Evolutionary conservation across 2,329 filamentous ascomycete species (phyloP).

Genomic region (Diaporthe ampelina): DNA sequence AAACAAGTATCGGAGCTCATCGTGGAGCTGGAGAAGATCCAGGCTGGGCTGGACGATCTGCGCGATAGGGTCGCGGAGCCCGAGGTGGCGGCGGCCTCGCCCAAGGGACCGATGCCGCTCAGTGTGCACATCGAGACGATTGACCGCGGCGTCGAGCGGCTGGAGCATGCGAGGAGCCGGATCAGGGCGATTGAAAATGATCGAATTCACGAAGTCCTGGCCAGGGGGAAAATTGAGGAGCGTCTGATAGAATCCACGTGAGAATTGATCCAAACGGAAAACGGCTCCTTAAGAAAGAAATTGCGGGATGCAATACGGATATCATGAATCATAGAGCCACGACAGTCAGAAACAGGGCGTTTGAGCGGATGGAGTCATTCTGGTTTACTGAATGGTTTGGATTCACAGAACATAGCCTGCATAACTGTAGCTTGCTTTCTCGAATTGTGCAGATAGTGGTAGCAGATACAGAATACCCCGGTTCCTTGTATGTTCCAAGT

Average conservation of each 20-base stretch:
- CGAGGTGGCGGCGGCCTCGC: constrained; percentile 62
- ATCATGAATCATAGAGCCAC: background rate
- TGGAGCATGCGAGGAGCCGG: constrained; percentile 74
- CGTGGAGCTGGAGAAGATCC: constrained; percentile 80
- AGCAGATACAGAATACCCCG: constrained; percentile 32
- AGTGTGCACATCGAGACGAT: constrained; percentile 83
- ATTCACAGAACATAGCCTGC: constrained; percentile 23
- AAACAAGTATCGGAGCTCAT: constrained; percentile 78
- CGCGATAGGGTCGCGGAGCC: constrained; percentile 79
- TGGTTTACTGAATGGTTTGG: constrained; percentile 3
- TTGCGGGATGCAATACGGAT: no score
- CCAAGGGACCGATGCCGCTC: constrained; percentile 68
- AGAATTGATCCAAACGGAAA: background rate
- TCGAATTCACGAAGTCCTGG: constrained; percentile 65
- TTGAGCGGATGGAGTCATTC: constrained; percentile 9
- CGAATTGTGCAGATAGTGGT: constrained; percentile 12
- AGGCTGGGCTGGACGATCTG: constrained; percentile 78
- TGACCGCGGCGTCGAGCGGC: constrained; percentile 77
- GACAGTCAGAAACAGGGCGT: constrained; percentile 18
- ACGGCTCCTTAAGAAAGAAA: background rate
- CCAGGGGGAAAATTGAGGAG: constrained; percentile 59
- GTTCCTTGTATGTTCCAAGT: background rate
- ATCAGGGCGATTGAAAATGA: constrained; percentile 72
- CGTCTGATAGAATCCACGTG: constrained; percentile 55
- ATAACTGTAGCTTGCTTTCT: constrained; percentile 14